Conservation (phyloP, 345 rosid species). For the Melaleuca alternifolia region DNA sequence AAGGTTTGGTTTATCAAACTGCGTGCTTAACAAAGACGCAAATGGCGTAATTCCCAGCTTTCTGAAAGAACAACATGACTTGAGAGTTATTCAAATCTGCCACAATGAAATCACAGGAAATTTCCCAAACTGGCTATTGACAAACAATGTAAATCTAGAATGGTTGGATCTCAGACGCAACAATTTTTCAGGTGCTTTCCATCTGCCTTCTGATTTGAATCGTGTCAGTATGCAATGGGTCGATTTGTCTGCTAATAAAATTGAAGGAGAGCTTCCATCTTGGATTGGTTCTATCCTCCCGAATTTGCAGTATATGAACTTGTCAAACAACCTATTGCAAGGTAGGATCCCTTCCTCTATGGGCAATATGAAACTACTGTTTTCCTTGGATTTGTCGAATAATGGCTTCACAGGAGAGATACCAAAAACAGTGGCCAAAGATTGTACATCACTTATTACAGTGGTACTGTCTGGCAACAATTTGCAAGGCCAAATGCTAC, state of each 20-base stretch:
- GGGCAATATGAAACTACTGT: background rate
- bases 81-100: constrained; percentile 1
- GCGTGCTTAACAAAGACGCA: background rate
- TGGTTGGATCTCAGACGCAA: background rate
- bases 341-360: constrained; percentile 13
- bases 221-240: background rate
- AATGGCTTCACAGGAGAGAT: constrained; percentile 7
- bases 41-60: background rate
- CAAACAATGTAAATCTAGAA: constrained; percentile 10
- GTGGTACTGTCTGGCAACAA: background rate
- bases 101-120: background rate
- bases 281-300: constrained; percentile 6
- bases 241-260: background rate
- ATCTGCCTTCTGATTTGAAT: background rate
- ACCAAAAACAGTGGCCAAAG: background rate
- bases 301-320: background rate
- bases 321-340: constrained; percentile 3
- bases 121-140: constrained; percentile 16
- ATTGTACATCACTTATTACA: background rate
- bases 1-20: background rate
- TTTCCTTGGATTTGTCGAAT: constrained; percentile 6
- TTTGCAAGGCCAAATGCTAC: background rate
- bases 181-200: constrained; percentile 1
- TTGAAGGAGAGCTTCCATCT: constrained; percentile 1
- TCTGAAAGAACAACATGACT: constrained; percentile 1